These are phyloP conservation scores for Cicer yamashitae DNA, from an alignment of 306 rosid species.

Conservation along the genomic window DNA sequence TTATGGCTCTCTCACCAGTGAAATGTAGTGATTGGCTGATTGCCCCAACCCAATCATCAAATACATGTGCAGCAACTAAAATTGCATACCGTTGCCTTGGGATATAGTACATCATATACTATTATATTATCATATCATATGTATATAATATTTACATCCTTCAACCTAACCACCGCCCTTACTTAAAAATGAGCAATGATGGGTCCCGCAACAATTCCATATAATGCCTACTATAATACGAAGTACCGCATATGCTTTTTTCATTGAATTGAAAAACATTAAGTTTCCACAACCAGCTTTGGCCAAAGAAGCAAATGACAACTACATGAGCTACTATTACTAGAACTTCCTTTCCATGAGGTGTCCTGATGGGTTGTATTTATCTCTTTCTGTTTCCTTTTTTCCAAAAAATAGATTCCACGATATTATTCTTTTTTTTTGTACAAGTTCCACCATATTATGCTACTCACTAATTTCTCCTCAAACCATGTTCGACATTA, in stretches of 20 bases:
- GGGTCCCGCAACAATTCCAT: constrained; percentile 19
- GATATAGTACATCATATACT: constrained; percentile 11
- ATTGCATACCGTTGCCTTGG: constrained; percentile 40
- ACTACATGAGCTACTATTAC: constrained; percentile 7
- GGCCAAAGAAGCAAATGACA: constrained; percentile 25
- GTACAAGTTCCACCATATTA: too few relatives aligned
- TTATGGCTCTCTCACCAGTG: constrained; percentile 38
- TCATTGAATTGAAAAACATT: constrained; percentile 7
- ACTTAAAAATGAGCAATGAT: background rate
- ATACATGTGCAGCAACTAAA: constrained; percentile 49
- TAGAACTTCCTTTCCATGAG: background rate
- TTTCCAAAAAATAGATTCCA: constrained; percentile 15
- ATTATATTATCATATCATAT: background rate
- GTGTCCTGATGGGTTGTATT: constrained; percentile 19
- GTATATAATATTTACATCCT: background rate
- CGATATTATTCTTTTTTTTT: background rate
- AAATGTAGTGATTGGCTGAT: constrained; percentile 12
- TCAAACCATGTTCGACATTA: constrained; percentile 4
- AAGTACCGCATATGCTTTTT: background rate
- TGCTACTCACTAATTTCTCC: background rate
- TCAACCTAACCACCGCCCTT: constrained; percentile 44
- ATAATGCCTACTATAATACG: background rate
- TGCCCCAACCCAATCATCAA: constrained; percentile 34
- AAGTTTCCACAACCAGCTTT: constrained; percentile 27
- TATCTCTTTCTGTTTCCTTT: constrained; percentile 14